Conservation (phyloP, 2,329 filamentous ascomycete genomes). For the Clarireedia homoeocarpa region DNA sequence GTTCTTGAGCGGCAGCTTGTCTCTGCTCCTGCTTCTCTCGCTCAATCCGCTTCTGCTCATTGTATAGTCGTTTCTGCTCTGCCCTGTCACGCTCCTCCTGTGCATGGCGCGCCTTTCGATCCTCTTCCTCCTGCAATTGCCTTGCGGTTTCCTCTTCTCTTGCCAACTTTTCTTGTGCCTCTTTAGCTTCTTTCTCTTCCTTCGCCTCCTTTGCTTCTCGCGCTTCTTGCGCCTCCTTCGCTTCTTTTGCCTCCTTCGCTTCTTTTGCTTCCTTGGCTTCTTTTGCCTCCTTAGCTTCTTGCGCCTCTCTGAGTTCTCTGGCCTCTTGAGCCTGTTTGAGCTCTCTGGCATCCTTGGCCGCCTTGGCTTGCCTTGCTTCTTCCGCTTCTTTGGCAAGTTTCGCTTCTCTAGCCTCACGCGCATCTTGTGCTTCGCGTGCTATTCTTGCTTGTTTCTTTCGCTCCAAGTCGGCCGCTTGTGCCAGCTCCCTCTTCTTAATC, state of each 20-base stretch:
- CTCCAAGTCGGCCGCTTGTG: slow-evolving; percentile 15
- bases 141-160: slow-evolving; percentile 31
- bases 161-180: slow-evolving; percentile 21
- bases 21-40: slow-evolving; percentile 33
- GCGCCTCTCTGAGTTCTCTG: slow-evolving; percentile 16
- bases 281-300: slow-evolving; percentile 30
- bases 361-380: slow-evolving; percentile 18
- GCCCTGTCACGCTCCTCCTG: slow-evolving; percentile 27
- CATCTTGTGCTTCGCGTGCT: slow-evolving; percentile 22
- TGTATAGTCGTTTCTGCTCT: slow-evolving; percentile 29
- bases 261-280: slow-evolving; percentile 19
- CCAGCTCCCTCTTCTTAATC: slow-evolving; percentile 26
- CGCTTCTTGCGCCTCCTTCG: slow-evolving; percentile 1
- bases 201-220: slow-evolving; percentile 16
- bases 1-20: slow-evolving; percentile 30
- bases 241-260: slow-evolving; percentile 20
- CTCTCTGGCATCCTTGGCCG: slow-evolving; percentile 10
- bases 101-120: slow-evolving; percentile 22
- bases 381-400: slow-evolving; percentile 25
- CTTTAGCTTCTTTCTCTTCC: slow-evolving; percentile 15
- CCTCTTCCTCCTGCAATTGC: slow-evolving; percentile 23
- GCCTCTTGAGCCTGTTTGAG: slow-evolving; percentile 16
- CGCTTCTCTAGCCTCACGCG: slow-evolving; percentile 27
- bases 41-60: slow-evolving; percentile 28
- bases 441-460: slow-evolving; percentile 17